Conservation (phyloP, 1,284 basidiomycete species). For the Pyrrhoderma noxium region DNA sequence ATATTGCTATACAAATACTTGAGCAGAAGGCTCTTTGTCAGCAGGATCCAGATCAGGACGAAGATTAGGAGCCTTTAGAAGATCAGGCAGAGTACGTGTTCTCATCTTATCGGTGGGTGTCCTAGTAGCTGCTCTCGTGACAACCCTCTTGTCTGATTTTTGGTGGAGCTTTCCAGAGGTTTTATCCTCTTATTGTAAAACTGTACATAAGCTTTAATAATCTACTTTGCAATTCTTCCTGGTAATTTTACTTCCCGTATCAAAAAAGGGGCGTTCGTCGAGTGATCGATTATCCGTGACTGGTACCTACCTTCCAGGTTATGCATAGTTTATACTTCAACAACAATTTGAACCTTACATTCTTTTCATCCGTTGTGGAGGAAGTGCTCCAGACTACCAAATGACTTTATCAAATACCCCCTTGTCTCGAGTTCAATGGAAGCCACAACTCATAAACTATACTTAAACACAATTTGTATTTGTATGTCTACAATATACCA, state of each 20-base stretch:
- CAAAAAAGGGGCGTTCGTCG: conserved; percentile 78
- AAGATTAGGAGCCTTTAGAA: conserved; percentile 71
- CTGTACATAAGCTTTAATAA: conserved; percentile 77
- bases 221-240: background rate
- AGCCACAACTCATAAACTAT: too few relatives aligned
- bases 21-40: conserved; percentile 94
- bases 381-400: too few relatives aligned
- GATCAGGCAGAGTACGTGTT: conserved; percentile 92
- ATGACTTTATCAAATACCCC: too few relatives aligned
- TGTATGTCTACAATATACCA: too few relatives aligned
- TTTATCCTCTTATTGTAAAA: conserved; percentile 86
- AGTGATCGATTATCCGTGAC: conserved; percentile 92
- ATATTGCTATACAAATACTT: conserved; percentile 75
- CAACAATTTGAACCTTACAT: too few relatives aligned
- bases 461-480: too few relatives aligned
- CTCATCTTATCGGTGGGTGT: conserved; percentile 93
- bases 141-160: conserved; percentile 84
- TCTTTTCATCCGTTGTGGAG: too few relatives aligned
- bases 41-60: conserved; percentile 93
- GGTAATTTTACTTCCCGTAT: background rate
- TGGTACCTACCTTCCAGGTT: too few relatives aligned
- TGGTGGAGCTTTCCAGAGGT: conserved; percentile 73
- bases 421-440: too few relatives aligned
- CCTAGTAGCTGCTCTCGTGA: conserved; percentile 87
- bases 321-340: too few relatives aligned